A percentile compares a stretch with the other conserved stretches of the same genome.
Evolutionary conservation across 768 basidiomycete species (phyloP).

Genomic region (Leccinum pellstonianum): DNA sequence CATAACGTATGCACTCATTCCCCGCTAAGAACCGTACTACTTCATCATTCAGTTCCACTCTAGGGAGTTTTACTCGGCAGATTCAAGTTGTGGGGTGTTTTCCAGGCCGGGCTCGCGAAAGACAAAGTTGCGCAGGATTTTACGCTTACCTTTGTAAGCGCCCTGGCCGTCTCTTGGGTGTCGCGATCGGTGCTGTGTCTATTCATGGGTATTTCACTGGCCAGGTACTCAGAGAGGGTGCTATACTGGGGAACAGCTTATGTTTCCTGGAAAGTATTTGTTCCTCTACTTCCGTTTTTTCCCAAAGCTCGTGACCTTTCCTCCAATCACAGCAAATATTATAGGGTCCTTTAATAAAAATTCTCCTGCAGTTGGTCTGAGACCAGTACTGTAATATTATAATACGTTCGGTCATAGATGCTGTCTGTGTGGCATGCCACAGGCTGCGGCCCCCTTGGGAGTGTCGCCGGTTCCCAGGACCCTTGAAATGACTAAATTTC

Average conservation of each 20-base stretch:
- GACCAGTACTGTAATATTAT: too few species aligned
- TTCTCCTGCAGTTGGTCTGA: too few species aligned
- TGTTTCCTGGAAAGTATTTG: conserved; percentile 22
- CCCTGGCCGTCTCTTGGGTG: conserved; percentile 28
- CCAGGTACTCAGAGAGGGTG: conserved; percentile 30
- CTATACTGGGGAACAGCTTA: conserved; percentile 28
- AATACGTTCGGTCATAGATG: too few species aligned
- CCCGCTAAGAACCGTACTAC: not conserved
- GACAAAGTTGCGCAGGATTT: conserved; percentile 25
- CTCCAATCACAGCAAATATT: too few species aligned
- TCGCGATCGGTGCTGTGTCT: conserved; percentile 26
- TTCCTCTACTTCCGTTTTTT: not conserved
- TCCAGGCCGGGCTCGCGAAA: conserved; percentile 31
- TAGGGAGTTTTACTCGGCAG: conserved; percentile 28
- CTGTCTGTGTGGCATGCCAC: too few species aligned
- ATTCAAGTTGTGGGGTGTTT: conserved; percentile 32
- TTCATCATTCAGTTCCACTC: not conserved
- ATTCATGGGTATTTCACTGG: conserved; percentile 29
- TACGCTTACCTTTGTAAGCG: conserved; percentile 34
- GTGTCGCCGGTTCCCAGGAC: too few species aligned
- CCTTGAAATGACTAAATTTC: too few species aligned
- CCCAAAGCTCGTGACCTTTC: too few species aligned
- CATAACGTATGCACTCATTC: conserved; percentile 22
- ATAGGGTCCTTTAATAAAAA: too few species aligned
- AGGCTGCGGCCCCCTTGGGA: too few species aligned